A percentile compares a stretch with the other conserved stretches of the same genome.
Conservation (phyloP, 345 rosid species). For the Hibiscus mutabilis region DNA sequence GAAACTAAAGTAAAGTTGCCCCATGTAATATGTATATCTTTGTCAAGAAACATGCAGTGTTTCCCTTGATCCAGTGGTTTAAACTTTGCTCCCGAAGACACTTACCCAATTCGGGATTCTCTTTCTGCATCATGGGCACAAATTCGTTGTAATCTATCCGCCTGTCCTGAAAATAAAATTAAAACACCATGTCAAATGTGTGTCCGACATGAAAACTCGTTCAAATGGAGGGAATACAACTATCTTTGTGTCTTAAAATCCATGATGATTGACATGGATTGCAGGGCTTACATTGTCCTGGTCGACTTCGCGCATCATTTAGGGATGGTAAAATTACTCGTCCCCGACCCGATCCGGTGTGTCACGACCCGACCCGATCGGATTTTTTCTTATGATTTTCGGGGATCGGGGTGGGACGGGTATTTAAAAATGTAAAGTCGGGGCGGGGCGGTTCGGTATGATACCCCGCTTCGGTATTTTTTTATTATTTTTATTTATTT, state of each 20-base stretch:
- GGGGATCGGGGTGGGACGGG: too few species aligned
- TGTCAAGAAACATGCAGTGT: too few species aligned
- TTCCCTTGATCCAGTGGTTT: constrained; percentile 24
- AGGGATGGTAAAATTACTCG: too few species aligned
- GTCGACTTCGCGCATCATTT: constrained; percentile 55
- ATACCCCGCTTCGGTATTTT: too few species aligned
- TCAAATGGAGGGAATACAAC: background rate
- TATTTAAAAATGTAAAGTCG: too few species aligned
- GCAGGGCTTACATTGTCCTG: constrained; percentile 57
- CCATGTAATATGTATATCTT: too few species aligned
- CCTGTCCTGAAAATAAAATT: constrained; percentile 42
- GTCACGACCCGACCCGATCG: too few species aligned
- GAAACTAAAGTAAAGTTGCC: background rate
- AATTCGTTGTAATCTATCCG: constrained; percentile 62
- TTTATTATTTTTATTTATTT: too few species aligned
- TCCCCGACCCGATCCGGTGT: too few species aligned
- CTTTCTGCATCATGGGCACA: constrained; percentile 61
- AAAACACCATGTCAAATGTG: background rate
- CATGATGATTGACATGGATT: background rate
- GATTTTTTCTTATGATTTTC: too few species aligned
- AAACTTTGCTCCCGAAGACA: constrained; percentile 15
- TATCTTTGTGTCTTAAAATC: background rate
- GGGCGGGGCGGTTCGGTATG: too few species aligned
- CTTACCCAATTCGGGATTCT: constrained; percentile 27
- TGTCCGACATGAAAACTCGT: background rate